These are phyloP conservation scores for Aspergillus awamori DNA, from an alignment of 2,329 filamentous ascomycete genomes.

Conservation along the genomic window DNA sequence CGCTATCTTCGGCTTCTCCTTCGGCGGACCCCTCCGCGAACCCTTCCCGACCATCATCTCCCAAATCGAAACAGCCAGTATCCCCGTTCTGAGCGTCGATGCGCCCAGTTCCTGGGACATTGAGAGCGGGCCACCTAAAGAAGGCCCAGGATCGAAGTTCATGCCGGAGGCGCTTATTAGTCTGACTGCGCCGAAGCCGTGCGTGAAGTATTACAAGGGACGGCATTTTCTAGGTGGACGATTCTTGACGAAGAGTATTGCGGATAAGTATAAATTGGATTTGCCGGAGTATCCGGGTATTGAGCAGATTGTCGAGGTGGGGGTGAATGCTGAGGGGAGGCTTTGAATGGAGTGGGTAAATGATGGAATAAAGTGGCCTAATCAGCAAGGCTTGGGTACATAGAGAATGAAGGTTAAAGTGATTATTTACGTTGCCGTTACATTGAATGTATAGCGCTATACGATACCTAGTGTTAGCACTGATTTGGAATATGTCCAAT, in stretches of 20 bases:
- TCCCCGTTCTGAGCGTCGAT: slow-evolving; percentile 87
- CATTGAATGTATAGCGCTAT: not conserved
- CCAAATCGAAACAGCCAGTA: slow-evolving; percentile 69
- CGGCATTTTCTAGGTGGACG: slow-evolving; percentile 90
- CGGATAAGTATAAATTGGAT: slow-evolving; percentile 83
- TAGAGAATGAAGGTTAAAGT: not conserved
- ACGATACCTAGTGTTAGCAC: not conserved
- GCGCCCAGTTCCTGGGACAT: slow-evolving; percentile 96
- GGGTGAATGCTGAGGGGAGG: slow-evolving; percentile 41
- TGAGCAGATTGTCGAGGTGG: slow-evolving; percentile 85
- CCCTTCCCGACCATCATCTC: slow-evolving; percentile 83
- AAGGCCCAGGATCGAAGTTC: slow-evolving; percentile 77
- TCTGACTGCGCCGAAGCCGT: slow-evolving; percentile 88
- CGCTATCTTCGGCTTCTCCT: slow-evolving; percentile 95
- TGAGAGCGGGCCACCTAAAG: slow-evolving; percentile 75
- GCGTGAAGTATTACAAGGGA: slow-evolving; percentile 80
- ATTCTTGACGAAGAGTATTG: slow-evolving; percentile 78
- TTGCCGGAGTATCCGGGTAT: slow-evolving; percentile 80
- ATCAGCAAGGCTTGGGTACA: not conserved
- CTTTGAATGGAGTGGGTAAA: slow-evolving; percentile 25
- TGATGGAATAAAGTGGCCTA: not conserved
- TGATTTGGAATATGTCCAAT: not conserved
- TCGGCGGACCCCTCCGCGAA: slow-evolving; percentile 87
- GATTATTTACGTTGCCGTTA: not conserved
- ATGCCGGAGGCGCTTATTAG: slow-evolving; percentile 81